These are phyloP conservation scores for Apocynum venetum DNA, from an alignment of 257 asterid genomes.

Conservation along the genomic window DNA sequence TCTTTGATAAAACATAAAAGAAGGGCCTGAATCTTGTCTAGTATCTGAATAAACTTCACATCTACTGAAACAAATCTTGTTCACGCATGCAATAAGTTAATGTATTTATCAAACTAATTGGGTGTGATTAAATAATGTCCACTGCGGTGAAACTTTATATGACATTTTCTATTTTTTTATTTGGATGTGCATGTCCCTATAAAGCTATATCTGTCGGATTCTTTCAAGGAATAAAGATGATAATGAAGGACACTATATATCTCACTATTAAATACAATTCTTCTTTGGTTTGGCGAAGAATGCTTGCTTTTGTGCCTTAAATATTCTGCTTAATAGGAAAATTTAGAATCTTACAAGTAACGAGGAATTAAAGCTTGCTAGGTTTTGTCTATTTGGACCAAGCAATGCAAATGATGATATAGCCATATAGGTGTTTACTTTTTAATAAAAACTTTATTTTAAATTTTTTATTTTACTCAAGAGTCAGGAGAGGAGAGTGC, in stretches of 20 bases:
- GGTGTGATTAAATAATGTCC: not conserved
- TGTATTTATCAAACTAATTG: not conserved
- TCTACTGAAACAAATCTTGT: too few species aligned
- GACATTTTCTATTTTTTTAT: too few species aligned
- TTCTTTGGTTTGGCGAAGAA: not conserved
- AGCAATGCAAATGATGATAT: not conserved
- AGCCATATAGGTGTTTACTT: too few species aligned
- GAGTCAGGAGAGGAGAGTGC: too few species aligned
- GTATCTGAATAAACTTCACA: too few species aligned
- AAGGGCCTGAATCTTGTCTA: not conserved
- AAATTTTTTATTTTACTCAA: too few species aligned
- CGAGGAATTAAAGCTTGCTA: slow-evolving; percentile 11
- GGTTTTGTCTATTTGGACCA: not conserved
- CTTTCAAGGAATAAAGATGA: slow-evolving; percentile 5
- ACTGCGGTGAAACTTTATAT: too few species aligned
- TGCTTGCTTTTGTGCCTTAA: not conserved
- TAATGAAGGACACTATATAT: not conserved
- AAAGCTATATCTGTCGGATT: not conserved
- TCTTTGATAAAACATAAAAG: too few species aligned
- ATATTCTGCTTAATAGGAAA: not conserved
- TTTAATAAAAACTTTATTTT: too few species aligned
- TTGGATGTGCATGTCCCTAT: too few species aligned
- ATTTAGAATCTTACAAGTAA: slow-evolving; percentile 12
- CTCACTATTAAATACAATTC: not conserved
- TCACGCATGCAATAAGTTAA: slow-evolving; percentile 35